A percentile compares a stretch with the other conserved stretches of the same genome.
Conservation (phyloP, 371 early-diverging fungal genomes). For the Actinomucor elegans region DNA sequence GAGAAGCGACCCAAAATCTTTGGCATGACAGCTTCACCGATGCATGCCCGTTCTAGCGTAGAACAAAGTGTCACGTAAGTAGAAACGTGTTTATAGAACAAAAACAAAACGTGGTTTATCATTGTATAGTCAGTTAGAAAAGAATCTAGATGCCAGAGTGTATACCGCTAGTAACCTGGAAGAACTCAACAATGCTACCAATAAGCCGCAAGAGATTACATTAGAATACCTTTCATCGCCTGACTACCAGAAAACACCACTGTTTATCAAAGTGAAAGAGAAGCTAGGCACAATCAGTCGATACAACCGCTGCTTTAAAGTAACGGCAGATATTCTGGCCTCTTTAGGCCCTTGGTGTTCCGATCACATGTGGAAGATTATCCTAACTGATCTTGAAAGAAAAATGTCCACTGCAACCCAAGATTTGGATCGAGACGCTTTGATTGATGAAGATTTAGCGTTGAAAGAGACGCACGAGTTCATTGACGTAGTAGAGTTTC, state of each 20-base stretch:
- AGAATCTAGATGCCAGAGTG: conserved; percentile 62
- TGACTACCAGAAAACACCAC: conserved; percentile 33
- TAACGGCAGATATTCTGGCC: conserved; percentile 30
- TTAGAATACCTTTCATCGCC: conserved; percentile 50
- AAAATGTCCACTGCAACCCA: conserved; percentile 15
- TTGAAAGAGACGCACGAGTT: conserved; percentile 25
- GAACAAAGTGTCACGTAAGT: conserved; percentile 44
- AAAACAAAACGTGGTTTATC: not conserved
- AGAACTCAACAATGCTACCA: conserved; percentile 30
- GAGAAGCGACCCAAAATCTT: conserved; percentile 77
- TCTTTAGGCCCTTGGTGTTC: conserved; percentile 72
- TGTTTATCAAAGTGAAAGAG: conserved; percentile 41
- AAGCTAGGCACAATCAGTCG: conserved; percentile 36
- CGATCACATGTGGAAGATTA: conserved; percentile 52
- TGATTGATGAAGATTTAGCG: conserved; percentile 30
- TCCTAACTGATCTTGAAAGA: conserved; percentile 36
- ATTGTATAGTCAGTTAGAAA: conserved; percentile 71
- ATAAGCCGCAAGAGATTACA: conserved; percentile 53
- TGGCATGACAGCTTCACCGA: conserved; percentile 94
- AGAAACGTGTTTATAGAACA: not conserved
- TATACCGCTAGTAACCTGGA: conserved; percentile 56
- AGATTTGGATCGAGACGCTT: conserved; percentile 15
- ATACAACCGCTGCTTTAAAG: conserved; percentile 36
- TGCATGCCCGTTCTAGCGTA: conserved; percentile 49
- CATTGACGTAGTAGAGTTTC: conserved; percentile 18